These are phyloP conservation scores for Malus asiatica DNA, from an alignment of 306 rosid genomes.

Conservation along the genomic window DNA sequence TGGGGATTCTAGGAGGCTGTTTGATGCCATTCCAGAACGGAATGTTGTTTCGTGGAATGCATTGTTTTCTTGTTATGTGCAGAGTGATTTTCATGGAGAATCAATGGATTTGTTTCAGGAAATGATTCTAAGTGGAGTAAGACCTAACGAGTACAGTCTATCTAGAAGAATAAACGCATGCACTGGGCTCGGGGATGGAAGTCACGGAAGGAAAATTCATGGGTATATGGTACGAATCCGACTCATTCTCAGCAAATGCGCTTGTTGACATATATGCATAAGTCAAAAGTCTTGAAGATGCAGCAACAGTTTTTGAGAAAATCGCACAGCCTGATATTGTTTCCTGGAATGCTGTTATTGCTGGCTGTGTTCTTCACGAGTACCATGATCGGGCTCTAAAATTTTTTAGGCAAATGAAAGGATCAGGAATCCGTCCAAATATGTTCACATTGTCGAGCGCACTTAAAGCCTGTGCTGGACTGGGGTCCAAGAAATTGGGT, in stretches of 20 bases:
- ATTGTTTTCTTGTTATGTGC: constrained; percentile 69
- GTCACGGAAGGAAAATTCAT: constrained; percentile 47
- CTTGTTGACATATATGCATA: constrained; percentile 88
- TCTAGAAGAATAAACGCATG: constrained; percentile 69
- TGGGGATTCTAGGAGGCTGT: constrained; percentile 54
- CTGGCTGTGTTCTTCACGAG: constrained; percentile 65
- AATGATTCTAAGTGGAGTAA: constrained; percentile 56
- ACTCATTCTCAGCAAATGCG: constrained; percentile 68
- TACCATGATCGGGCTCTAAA: constrained; percentile 38
- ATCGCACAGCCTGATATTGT: constrained; percentile 60
- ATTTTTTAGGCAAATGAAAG: constrained; percentile 43
- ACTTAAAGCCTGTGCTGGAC: constrained; percentile 68
- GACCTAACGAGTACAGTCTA: constrained; percentile 73
- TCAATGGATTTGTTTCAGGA: constrained; percentile 52
- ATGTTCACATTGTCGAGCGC: constrained; percentile 74
- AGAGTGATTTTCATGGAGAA: constrained; percentile 38
- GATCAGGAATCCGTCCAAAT: constrained; percentile 43
- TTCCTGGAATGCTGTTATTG: constrained; percentile 88
- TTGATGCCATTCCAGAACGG: constrained; percentile 36
- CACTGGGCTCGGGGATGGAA: constrained; percentile 42
- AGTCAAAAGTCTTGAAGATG: constrained; percentile 43
- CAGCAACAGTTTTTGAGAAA: constrained; percentile 48
- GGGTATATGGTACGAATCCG: constrained; percentile 42
- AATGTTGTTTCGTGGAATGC: constrained; percentile 80
- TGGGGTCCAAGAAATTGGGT: constrained; percentile 54